A percentile compares a stretch with the other conserved stretches of the same genome.
Conservation (phyloP, 495 filamentous ascomycete species). For the Lepidopterella palustris region DNA sequence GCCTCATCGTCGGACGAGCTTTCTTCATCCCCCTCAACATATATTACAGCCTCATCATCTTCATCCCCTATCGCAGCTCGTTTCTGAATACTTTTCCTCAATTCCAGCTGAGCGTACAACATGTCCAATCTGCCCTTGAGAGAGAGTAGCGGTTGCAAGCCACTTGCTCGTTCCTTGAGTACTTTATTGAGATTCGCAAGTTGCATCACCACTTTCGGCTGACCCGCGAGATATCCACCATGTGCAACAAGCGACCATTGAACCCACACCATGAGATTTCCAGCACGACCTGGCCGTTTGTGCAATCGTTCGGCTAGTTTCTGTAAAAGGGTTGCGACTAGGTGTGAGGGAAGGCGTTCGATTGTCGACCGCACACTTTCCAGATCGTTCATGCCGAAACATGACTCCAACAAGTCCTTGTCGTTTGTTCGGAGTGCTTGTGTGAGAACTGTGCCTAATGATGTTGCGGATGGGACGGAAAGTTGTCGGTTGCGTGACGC, state of each 20-base stretch:
- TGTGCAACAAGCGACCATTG: conserved; percentile 94
- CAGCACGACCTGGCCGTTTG: conserved; percentile 78
- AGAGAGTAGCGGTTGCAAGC: conserved; percentile 72
- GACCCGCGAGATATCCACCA: conserved; percentile 80
- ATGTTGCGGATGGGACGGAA: conserved; percentile 57
- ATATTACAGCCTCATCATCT: conserved; percentile 72
- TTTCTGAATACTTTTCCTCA: conserved; percentile 57
- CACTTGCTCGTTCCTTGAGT: conserved; percentile 75
- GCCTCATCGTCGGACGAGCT: conserved; percentile 23
- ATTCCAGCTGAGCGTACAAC: conserved; percentile 75
- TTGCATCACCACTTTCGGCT: conserved; percentile 69
- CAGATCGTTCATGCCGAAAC: conserved; percentile 70
- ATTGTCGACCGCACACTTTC: conserved; percentile 78
- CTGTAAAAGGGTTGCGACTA: conserved; percentile 69
- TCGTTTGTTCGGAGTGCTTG: conserved; percentile 93
- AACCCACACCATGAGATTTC: conserved; percentile 89
- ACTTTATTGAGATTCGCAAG: conserved; percentile 73
- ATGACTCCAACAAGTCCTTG: conserved; percentile 77
- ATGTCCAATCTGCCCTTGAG: conserved; percentile 91
- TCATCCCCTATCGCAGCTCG: conserved; percentile 46
- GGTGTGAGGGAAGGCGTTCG: conserved; percentile 75
- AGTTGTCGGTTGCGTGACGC: conserved; percentile 16
- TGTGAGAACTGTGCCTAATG: conserved; percentile 80
- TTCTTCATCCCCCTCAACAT: conserved; percentile 63
- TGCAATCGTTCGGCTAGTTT: conserved; percentile 83